Evolutionary conservation across 106 monocot genomes (phyloP).

Genomic region (Alisma plantagoaquatica): DNA sequence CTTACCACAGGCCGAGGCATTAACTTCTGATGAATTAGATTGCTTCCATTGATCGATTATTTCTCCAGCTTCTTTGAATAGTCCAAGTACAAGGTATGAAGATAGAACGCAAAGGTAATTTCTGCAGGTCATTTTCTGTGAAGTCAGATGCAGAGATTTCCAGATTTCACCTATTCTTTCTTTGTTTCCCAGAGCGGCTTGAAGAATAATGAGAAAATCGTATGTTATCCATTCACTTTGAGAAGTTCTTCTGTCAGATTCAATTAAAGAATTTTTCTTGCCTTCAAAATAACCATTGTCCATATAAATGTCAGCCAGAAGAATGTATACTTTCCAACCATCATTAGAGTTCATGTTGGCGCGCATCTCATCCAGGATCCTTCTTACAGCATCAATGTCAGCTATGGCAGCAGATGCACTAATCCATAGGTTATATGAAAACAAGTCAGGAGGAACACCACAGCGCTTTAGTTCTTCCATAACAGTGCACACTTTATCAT

Average conservation of each 20-base stretch:
- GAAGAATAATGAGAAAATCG: conserved; percentile 76
- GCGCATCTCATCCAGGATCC: conserved; percentile 67
- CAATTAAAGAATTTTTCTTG: conserved; percentile 38
- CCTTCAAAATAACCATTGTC: conserved; percentile 26
- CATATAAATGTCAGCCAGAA: conserved; percentile 54
- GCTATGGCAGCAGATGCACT: conserved; percentile 61
- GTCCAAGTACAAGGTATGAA: conserved; percentile 42
- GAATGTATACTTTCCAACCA: conserved; percentile 45
- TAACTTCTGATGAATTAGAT: conserved; percentile 44
- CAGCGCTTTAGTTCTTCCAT: conserved; percentile 56
- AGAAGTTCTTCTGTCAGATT: conserved; percentile 34
- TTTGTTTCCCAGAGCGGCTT: conserved; percentile 57
- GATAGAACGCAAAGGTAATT: conserved; percentile 70
- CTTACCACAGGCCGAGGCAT: conserved; percentile 35
- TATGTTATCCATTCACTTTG: conserved; percentile 76
- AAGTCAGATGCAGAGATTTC: conserved; percentile 57
- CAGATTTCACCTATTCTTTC: conserved; percentile 71
- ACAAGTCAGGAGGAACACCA: conserved; percentile 59
- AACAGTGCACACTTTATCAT: conserved; percentile 53
- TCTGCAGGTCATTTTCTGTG: conserved; percentile 66
- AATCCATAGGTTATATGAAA: conserved; percentile 83
- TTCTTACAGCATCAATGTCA: conserved; percentile 52
- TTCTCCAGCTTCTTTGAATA: conserved; percentile 66
- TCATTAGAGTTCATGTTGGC: conserved; percentile 30
- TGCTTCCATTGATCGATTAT: conserved; percentile 73